These are phyloP conservation scores for Penicillium egyptiacum DNA, from an alignment of 495 filamentous ascomycete species.

Conservation along the genomic window DNA sequence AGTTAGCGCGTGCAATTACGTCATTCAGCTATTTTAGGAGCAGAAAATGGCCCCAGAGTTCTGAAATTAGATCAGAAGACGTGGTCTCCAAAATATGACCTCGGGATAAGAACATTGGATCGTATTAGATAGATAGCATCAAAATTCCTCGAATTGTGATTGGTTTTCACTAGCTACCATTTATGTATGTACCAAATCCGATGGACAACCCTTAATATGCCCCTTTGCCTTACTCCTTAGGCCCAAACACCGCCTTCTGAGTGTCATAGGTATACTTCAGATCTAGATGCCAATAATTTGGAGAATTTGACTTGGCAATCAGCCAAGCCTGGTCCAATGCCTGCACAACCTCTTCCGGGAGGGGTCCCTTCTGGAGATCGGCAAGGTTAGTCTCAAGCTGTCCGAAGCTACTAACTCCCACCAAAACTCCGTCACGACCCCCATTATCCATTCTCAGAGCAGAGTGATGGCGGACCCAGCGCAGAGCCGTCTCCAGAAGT, in stretches of 20 bases:
- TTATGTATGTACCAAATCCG: background rate
- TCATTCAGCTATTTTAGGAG: background rate
- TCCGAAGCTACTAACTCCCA: slow-evolving; percentile 71
- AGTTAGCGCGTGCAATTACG: background rate
- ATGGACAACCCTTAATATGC: background rate
- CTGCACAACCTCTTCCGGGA: slow-evolving; percentile 80
- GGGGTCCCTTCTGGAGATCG: slow-evolving; percentile 79
- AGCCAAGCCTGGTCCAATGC: slow-evolving; percentile 74
- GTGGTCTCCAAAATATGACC: background rate
- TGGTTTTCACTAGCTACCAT: background rate
- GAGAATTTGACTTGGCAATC: slow-evolving; percentile 63
- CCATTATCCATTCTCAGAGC: slow-evolving; percentile 71
- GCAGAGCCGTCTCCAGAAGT: slow-evolving; percentile 76
- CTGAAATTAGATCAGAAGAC: background rate
- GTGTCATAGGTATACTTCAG: slow-evolving; percentile 77
- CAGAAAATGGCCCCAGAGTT: no score
- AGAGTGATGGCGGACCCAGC: slow-evolving; percentile 82
- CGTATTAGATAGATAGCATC: background rate
- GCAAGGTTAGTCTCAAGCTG: slow-evolving; percentile 76
- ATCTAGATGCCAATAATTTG: slow-evolving; percentile 75
- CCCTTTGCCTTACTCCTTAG: slow-evolving; percentile 20
- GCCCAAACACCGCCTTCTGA: slow-evolving; percentile 60
- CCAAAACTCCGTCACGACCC: slow-evolving; percentile 73
- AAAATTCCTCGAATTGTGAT: background rate
- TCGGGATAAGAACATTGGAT: background rate